Base-by-base conservation (phyloP, 2,329 filamentous ascomycete species). In the Zarea fungicola region DNA sequence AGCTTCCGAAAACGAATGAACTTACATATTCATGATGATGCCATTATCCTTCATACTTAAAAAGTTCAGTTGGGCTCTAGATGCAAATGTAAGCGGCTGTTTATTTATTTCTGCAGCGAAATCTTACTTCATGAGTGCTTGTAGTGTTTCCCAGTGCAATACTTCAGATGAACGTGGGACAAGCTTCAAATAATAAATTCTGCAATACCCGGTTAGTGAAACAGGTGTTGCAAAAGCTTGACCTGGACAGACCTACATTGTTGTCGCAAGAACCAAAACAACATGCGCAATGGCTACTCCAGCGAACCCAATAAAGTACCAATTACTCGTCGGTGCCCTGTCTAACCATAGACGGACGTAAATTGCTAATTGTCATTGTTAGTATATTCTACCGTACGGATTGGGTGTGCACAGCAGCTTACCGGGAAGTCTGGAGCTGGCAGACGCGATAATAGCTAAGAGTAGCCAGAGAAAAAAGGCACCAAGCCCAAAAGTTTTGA, bases 1-100 rank as follows among this genome's bases (percentile, higher is more conserved):
- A n/a, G n/a, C n/a, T n/a, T n/a, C n/a, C n/a, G n/a, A n/a, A n/a
- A n/a, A n/a, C n/a, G n/a, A n/a, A n/a, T n/a, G n/a, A n/a, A 34
- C 42, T 23, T 26, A 45, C 41, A 68, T 67, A 25, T 72, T 75
- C 16, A 73, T 50, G 1, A 68, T 67, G 1, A 62, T 60, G 0
- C 71, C 71, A 2, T 58, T 66, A 4, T 73, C 69, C 0, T 66
- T 72, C 6, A 50, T 54, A 1, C 66, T 67, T 36, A 74, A 72
- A 47, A 66, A 75, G 2, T 58, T 57, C 1, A 73, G 54, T 0
- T 70, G 66, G 1, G 72, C 71, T 8, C 65, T 70, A 51, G 28
- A 29, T n/a, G 18, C 11, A 26, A 6, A 10, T 29, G 39, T 42
- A n/a, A 42, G 39, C 22, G 10, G 9, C 13, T 22, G 6, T 10